A percentile compares a stretch with the other conserved stretches of the same genome.
These are phyloP conservation scores for Umbilicus rupestris DNA, from an alignment of 164 flowering plant species.

Conservation along the genomic window DNA sequence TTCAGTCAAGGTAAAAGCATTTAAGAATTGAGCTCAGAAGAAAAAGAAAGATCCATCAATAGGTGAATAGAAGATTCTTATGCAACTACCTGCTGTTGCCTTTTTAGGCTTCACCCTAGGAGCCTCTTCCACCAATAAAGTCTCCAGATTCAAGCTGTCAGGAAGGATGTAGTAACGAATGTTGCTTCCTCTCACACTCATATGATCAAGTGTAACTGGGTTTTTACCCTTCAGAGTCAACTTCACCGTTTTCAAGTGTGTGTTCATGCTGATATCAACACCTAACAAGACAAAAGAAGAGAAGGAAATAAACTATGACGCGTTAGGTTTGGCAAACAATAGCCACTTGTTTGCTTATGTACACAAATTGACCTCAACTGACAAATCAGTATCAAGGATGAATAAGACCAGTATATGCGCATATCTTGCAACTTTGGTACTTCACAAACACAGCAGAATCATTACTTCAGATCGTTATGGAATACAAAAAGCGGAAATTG, in stretches of 20 bases:
- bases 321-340: not conserved
- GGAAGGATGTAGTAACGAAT: constrained; percentile 85
- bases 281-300: constrained; percentile 29
- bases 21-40: not conserved
- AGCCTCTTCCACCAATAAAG: constrained; percentile 78
- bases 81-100: constrained; percentile 65
- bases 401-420: too few species aligned
- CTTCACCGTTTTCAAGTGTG: constrained; percentile 83
- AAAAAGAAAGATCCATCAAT: not conserved
- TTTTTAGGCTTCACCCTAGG: constrained; percentile 92
- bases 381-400: too few species aligned
- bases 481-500: too few species aligned
- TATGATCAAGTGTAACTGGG: constrained; percentile 76
- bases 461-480: too few species aligned
- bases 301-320: not conserved
- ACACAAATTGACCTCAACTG: too few species aligned
- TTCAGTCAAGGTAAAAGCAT: not conserved
- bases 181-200: constrained; percentile 87
- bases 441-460: too few species aligned
- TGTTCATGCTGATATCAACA: constrained; percentile 92
- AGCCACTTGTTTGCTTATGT: too few species aligned
- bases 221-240: constrained; percentile 79
- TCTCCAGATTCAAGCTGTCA: constrained; percentile 86
- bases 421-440: too few species aligned
- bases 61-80: not conserved